Evolutionary conservation across 2,329 filamentous ascomycete species (phyloP).

Genomic region (Monosporascus sp.): DNA sequence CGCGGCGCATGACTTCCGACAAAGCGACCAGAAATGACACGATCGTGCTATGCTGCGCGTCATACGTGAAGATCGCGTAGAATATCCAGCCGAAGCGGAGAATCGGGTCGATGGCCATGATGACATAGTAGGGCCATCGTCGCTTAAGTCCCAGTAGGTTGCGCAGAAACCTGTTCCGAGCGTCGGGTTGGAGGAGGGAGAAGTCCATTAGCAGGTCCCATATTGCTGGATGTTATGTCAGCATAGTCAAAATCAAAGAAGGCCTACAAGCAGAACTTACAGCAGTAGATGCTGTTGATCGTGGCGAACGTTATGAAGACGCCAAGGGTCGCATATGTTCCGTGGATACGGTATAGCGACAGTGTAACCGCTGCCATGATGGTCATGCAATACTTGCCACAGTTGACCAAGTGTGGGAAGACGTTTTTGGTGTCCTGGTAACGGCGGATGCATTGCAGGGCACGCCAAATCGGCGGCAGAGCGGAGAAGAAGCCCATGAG

Average conservation of each 20-base stretch:
- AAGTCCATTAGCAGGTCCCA: conserved; percentile 99
- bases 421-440: conserved; percentile 80
- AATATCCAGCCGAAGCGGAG: conserved; percentile 93
- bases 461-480: conserved; percentile 83
- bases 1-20: conserved; percentile 75
- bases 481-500: conserved; percentile 79
- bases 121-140: conserved; percentile 77
- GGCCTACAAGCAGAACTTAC: conserved; percentile 36
- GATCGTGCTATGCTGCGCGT: conserved; percentile 76
- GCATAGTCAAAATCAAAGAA: background rate
- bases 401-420: conserved; percentile 90
- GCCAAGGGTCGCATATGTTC: conserved; percentile 50
- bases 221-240: conserved; percentile 45
- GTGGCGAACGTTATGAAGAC: conserved; percentile 75
- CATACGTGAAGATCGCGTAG: conserved; percentile 76
- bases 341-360: conserved; percentile 75
- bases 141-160: conserved; percentile 74
- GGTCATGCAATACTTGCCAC: conserved; percentile 83
- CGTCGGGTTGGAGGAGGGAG: conserved; percentile 75
- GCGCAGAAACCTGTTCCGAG: conserved; percentile 63
- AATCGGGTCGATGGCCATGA: conserved; percentile 78
- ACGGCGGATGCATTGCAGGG: conserved; percentile 83
- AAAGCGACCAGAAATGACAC: conserved; percentile 75
- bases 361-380: conserved; percentile 74
- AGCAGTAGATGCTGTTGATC: conserved; percentile 80